Base-by-base conservation (phyloP, 2,329 filamentous ascomycete genomes). In the Monilinia polystroma region DNA sequence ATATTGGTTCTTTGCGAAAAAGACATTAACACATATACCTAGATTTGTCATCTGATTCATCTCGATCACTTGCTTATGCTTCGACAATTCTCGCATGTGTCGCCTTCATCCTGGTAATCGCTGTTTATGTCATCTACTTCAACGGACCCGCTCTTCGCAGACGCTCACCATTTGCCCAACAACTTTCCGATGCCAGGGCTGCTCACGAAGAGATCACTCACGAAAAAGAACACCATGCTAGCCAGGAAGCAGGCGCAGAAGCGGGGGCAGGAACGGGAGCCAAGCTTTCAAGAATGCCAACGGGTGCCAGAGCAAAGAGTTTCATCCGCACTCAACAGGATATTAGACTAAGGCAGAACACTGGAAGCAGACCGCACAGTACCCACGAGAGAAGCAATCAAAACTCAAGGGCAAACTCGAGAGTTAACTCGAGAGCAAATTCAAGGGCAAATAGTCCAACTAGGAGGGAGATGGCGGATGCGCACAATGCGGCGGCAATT, bases 81-180 rank as follows among this genome's bases (percentile, higher is more conserved):
- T 85, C 81, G 4, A 89, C 86, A 0, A 88, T 90, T 58, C 82
- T 90, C 0, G 77, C 85, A 73, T 82, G 80, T 70, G 86, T 90
- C 63, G 83, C 88, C 0, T 80, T 86, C 60, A 70, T 88, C 0
- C 81, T 91, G 0, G 87, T 89, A 8, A 71, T 83, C 23, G 85
- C 86, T 0, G 86, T 90, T 7, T 90, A 90, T 68, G 79, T 85
- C 57, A 87, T 90, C 69, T 90, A 90, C 79, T 87, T 81, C 80
- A 84, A 85, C 66, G 88, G 88, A 0, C 86, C 87, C 0, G 69
- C 70, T 0, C 81, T 91, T 20, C 84, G 88, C 51, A 81, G 83
- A 67, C 78, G 83, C 2, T 90, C 87, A 16, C 83, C 84, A 0
- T 90, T 90, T 71, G 88, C 88, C 0, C 86, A 90, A 77, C 82